Base-by-base conservation (phyloP, 352 stramenopile genomes). In the Phytophthora vignae region DNA sequence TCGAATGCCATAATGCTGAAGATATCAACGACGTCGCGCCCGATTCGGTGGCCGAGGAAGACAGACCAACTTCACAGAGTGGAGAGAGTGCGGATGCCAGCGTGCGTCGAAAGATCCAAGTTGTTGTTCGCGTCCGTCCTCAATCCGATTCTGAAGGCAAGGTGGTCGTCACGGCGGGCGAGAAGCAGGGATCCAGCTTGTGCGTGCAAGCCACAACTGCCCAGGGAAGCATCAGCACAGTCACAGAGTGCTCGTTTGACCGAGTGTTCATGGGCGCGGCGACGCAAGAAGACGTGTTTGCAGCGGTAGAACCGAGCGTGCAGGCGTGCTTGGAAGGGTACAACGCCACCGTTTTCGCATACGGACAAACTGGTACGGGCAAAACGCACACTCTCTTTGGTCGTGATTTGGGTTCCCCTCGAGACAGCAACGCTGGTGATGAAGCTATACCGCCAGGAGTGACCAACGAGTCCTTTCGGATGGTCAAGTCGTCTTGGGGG, bases 381-480 rank as follows among this genome's bases (percentile, higher is more conserved):
- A 98, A 98, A 66, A 98, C 94, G 0, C 88, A 98, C 73, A 98
- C 94, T 17, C 93, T 98, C 48, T 95, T 96, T 57, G 94, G 94
- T 2, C 75, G 81, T 42, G 78, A 87, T 38, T 64, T 72, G 19
- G 67, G 62, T n/a, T 42, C 38, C 4, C 38, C 22, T 2, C 27
- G 49, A 36, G 21, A 60, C 11, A 59, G 52, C 36, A 38, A 54
- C n/a, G 9, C 12, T 8, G 4, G 19, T 14, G 46, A 53, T 12
- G 46, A 10, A 1, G n/a, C 46, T 14, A 10, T 19, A 49, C 8
- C 36, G 6, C 15, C 48, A 27, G 60, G 8, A 38, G 40, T 50
- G 49, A 2, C 29, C 8, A 29, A 15, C 42, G 21, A 64, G n/a
- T 73, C 64, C 21, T 60, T 36, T 49, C 42, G 25, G 55, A 19